These are phyloP conservation scores for Spatholobus suberectus DNA, from an alignment of 306 rosid genomes.

Conservation along the genomic window DNA sequence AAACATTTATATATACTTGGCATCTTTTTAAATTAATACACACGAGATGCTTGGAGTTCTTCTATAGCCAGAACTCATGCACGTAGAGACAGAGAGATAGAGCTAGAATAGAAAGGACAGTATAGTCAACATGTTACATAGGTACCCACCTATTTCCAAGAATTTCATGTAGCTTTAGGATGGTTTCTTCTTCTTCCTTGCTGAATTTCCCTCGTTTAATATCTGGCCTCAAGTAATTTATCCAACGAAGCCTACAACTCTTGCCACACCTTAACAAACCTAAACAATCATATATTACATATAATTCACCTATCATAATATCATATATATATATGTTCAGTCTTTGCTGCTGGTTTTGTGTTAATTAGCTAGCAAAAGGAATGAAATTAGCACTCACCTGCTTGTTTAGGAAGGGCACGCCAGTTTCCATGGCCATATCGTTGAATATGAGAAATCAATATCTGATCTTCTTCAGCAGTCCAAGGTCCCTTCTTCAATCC, in stretches of 20 bases:
- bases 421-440: slow-evolving; percentile 81
- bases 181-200: slow-evolving; percentile 76
- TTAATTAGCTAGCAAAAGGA: neutral
- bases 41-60: too few relatives aligned
- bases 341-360: too few relatives aligned
- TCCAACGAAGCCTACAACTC: slow-evolving; percentile 98
- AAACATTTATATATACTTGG: too few relatives aligned
- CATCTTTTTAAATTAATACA: neutral
- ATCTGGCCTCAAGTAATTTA: slow-evolving; percentile 85
- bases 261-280: slow-evolving; percentile 96
- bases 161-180: slow-evolving; percentile 66
- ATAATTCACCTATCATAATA: too few relatives aligned
- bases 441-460: slow-evolving; percentile 63
- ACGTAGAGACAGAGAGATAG: too few relatives aligned
- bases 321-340: neutral
- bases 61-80: too few relatives aligned
- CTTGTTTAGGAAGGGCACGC: slow-evolving; percentile 98
- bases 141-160: slow-evolving; percentile 80
- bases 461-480: slow-evolving; percentile 84
- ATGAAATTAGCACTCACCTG: slow-evolving; percentile 53
- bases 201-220: slow-evolving; percentile 92
- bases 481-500: slow-evolving; percentile 96
- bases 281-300: slow-evolving; percentile 42
- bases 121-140: neutral
- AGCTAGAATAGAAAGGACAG: too few relatives aligned